Evolutionary conservation across 2,329 filamentous ascomycete species (phyloP), one percentile per base, ranked within the genome.

Genomic region (Colletotrichum tropicicola): DNA sequence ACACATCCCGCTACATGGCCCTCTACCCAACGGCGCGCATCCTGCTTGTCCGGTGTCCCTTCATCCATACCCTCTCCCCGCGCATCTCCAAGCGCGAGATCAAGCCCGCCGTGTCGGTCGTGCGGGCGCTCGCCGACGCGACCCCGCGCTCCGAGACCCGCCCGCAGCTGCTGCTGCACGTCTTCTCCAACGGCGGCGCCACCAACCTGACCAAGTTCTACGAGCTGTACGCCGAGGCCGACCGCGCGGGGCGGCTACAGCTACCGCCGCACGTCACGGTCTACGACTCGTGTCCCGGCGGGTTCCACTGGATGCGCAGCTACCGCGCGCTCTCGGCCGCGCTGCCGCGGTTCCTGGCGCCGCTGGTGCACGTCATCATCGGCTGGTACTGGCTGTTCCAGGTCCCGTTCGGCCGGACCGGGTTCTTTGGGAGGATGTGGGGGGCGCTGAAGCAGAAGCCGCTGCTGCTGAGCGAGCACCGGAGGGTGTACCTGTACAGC

Each of bases 171-270:
- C 75, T 86, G 3, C 70, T 83, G 12, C 85, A 87, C 68, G 64
- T 80, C 32, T 86, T 87, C 69, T 87, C 84, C 39, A 86, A 87
- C 67, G 84, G 84, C 56, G 85, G 85, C 48, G 75, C 79, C 23
- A 77, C 77, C 55, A 79, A 79, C 30, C 78, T 82, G 17, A 72
- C 72, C 30, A 73, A 76, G 37, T 69, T 84, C 17, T 79, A 79
- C 57, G 67, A 72, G 27, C 69, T 74, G 12, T 81, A 79, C 58
- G 70, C 68, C 35, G 63, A 66, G 43, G 64, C 70, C 19, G 65
- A 71, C 28, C 68, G 74, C 1, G 67, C 51, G 1, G 66, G 54
- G 7, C 54, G 52, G 4, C 48, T 62, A 47, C 21, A 71, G 3
- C 73, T 84, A 54, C 83, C 83, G 28, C 71, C 75, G 6, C 79